Conservation (phyloP, 169 alveolate species). For the Theileria equi region DNA sequence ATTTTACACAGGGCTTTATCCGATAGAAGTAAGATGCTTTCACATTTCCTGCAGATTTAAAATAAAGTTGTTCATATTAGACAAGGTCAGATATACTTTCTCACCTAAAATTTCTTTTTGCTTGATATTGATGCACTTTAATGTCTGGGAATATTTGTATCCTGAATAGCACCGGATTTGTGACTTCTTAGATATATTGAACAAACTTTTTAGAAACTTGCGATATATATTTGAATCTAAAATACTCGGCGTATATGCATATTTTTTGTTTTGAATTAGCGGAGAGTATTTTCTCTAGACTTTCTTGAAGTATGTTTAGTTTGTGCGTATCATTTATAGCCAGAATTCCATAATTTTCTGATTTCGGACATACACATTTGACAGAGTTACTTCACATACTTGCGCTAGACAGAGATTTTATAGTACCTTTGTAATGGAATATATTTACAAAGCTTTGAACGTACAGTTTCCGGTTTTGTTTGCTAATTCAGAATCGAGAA, state of each 20-base stretch:
- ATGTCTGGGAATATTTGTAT: conserved; percentile 34
- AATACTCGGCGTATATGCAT: conserved; percentile 35
- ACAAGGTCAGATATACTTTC: no score
- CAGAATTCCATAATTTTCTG: conserved; percentile 28
- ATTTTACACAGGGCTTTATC: conserved; percentile 22
- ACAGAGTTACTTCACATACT: conserved; percentile 11
- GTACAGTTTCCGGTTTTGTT: background rate
- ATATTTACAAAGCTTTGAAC: conserved; percentile 3
- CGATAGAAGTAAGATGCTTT: conserved; percentile 15
- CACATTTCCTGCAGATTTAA: conserved; percentile 10
- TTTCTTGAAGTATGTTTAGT: conserved; percentile 26
- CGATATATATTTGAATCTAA: conserved; percentile 6
- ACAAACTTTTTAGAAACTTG: conserved; percentile 29
- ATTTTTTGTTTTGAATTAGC: conserved; percentile 17
- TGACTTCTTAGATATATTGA: background rate
- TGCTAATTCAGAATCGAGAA: no score
- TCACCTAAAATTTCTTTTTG: conserved; percentile 46
- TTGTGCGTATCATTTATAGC: conserved; percentile 22
- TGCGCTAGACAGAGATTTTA: background rate
- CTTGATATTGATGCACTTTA: conserved; percentile 31
- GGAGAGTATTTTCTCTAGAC: conserved; percentile 20
- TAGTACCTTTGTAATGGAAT: background rate
- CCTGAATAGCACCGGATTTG: conserved; percentile 7
- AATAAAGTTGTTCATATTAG: background rate
- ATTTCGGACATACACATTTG: conserved; percentile 9